Evolutionary conservation across 140 eudicot species (phyloP).

Genomic region (Anethum foeniculum): DNA sequence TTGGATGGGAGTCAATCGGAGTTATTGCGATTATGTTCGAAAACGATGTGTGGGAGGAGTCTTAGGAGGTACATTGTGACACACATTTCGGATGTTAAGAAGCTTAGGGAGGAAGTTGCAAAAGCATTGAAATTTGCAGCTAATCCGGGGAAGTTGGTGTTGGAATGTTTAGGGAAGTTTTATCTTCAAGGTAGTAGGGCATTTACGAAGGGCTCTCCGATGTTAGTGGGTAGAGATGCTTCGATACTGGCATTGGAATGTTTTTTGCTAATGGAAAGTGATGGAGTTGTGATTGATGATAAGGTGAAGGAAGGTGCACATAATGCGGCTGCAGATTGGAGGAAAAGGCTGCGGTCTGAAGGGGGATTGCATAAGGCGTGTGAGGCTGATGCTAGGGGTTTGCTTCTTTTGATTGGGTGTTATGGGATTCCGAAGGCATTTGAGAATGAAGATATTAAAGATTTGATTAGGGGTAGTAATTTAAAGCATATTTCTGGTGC

Average conservation of each 20-base stretch:
- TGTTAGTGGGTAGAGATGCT: conserved; percentile 30
- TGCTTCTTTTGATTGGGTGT: conserved; percentile 53
- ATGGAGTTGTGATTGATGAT: conserved; percentile 26
- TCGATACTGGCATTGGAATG: conserved; percentile 53
- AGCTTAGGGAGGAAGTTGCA: conserved; percentile 38
- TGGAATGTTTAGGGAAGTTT: conserved; percentile 50
- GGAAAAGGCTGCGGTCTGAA: conserved; percentile 45
- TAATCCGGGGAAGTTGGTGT: conserved; percentile 49
- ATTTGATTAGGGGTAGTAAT: conserved; percentile 40
- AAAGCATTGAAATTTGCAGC: conserved; percentile 44
- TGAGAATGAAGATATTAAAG: conserved; percentile 35
- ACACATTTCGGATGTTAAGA: conserved; percentile 19
- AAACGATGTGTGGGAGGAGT: conserved; percentile 28
- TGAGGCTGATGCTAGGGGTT: conserved; percentile 61
- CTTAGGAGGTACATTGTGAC: conserved; percentile 33
- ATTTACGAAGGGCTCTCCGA: conserved; percentile 14
- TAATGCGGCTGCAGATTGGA: conserved; percentile 43
- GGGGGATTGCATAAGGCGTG: conserved; percentile 39
- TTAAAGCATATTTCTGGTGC: conserved; percentile 28
- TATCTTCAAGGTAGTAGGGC: conserved; percentile 37
- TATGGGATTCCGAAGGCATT: conserved; percentile 54
- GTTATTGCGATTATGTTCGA: conserved; percentile 27
- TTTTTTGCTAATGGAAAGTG: conserved; percentile 42
- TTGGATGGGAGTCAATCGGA: conserved; percentile 10
- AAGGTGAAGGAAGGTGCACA: conserved; percentile 33